Evolutionary conservation across 2,329 filamentous ascomycete species (phyloP), one percentile per base, ranked within the genome.

Genomic region (Atkinsonella texensis): DNA sequence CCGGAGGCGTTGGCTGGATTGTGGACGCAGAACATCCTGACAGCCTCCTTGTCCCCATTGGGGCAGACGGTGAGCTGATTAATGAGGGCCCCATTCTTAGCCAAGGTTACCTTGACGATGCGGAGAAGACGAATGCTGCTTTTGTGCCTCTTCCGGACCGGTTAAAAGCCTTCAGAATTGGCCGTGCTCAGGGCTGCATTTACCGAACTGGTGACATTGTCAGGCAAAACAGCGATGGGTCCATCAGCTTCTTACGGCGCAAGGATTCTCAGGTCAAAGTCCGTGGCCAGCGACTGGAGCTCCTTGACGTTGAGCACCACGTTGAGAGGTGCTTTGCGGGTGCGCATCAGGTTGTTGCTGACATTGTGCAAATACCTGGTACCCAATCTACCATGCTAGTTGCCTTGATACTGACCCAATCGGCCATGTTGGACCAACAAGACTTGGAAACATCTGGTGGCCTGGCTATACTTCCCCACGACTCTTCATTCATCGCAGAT

Each of bases 21-120:
- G 56, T 59, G 6, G 55, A 62, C 20, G 42, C 58, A 4, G 52
- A 52, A 4, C 49, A 61, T 43, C 38, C 46, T 32, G 28, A 59
- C n/a, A 48, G 46, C 9, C 58, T 63, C 11, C 45, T 6, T 6
- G 51, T 55, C 0, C 62, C 63, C 1, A 44, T 64, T 2, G 63
- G 63, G 0, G 54, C 50, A 5, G 35, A 59, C 8, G 65, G 64
- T 4, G 67, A 70, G 54, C 59, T 70, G 15, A 54, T 68, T 8
- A 55, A 73, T 40, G 66, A 67, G 48, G 70, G 71, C 1, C 74
- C 74, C 1, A 67, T 70, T 2, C 68, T 79, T 9, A 74, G 70
- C 17, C 63, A 69, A 46, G 74, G 75, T 35, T 80, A 79, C 52
- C 60, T 76, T n/a, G 70, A 73, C 49, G 60, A 65, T 20, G 13